Evolutionary conservation across 257 asterid species (phyloP).

Genomic region (Solanum phureja): DNA sequence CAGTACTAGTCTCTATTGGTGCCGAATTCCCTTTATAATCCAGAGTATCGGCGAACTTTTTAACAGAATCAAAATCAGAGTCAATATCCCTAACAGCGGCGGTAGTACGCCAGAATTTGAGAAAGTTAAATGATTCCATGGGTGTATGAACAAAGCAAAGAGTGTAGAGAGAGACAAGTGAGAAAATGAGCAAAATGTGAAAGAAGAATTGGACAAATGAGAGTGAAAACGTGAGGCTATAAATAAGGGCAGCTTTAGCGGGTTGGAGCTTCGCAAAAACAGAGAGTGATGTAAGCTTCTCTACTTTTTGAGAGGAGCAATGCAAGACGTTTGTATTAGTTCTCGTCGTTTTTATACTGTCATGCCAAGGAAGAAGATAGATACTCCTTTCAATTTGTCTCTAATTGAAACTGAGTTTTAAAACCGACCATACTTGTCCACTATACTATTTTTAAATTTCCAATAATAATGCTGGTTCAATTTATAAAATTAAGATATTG

Average conservation of each 20-base stretch:
- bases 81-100: not conserved
- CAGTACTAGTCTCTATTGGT: not conserved
- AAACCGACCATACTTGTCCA: no score
- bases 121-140: constrained; percentile 51
- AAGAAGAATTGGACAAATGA: not conserved
- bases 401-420: no score
- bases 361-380: not conserved
- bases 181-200: not conserved
- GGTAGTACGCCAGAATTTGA: constrained; percentile 24
- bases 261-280: not conserved
- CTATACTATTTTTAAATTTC: no score
- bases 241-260: not conserved
- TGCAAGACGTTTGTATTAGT: not conserved
- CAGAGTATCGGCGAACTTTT: not conserved
- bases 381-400: not conserved
- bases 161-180: not conserved
- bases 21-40: constrained; percentile 14
- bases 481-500: no score
- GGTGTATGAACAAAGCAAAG: not conserved
- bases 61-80: not conserved
- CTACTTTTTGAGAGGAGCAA: not conserved
- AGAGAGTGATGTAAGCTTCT: not conserved
- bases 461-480: no score
- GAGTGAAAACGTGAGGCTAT: not conserved
- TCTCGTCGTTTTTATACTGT: not conserved